Percentiles rank a stretch among this genome's conserved stretches.
Conservation (phyloP, 225 moss, liverwort and hornwort species). For the Climacium dendroides region DNA sequence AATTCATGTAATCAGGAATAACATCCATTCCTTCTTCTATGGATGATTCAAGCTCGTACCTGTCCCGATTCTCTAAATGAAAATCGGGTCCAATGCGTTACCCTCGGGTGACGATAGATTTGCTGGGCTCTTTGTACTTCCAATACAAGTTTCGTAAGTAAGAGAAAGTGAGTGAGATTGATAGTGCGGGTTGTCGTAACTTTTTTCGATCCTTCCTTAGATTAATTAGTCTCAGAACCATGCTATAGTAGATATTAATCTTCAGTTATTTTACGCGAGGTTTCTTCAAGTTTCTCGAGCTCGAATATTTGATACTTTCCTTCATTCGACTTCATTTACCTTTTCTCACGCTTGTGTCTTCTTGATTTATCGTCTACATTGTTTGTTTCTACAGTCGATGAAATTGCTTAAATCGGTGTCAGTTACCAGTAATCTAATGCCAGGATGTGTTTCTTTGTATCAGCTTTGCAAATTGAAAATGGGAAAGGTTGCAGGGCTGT, state of each 20-base stretch:
- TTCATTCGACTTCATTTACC: background rate
- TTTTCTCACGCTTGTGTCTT: background rate
- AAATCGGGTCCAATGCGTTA: background rate
- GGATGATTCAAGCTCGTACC: background rate
- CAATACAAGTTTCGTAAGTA: background rate
- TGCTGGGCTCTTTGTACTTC: background rate
- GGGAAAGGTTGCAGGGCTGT: background rate
- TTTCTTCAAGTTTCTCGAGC: background rate
- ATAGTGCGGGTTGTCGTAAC: background rate
- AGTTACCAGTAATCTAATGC: background rate
- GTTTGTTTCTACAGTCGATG: background rate
- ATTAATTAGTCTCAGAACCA: background rate
- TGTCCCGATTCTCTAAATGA: too few relatives aligned
- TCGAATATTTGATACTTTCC: background rate
- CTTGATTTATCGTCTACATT: background rate
- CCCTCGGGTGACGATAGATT: background rate
- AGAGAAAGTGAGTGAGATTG: background rate
- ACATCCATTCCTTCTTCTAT: background rate
- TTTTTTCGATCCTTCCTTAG: background rate
- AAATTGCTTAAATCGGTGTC: background rate
- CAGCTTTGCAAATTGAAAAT: background rate
- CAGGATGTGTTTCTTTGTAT: background rate
- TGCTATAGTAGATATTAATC: background rate
- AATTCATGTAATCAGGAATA: background rate
- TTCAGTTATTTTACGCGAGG: background rate